These are phyloP conservation scores for Chlamydomonas reinhardtii DNA, from an alignment of 163 green algal species.

Conservation along the genomic window DNA sequence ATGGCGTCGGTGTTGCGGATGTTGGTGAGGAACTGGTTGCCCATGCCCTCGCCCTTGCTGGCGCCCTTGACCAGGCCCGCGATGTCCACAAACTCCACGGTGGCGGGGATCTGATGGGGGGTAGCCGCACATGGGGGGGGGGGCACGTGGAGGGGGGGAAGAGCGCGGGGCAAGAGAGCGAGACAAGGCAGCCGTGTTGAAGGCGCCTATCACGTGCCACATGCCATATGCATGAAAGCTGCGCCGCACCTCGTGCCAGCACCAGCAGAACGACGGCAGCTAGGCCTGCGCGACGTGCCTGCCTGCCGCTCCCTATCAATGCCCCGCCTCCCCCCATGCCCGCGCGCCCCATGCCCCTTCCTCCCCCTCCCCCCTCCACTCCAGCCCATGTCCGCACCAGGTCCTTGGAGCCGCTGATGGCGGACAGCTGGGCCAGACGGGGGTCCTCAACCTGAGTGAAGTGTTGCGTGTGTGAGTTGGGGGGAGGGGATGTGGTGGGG, in stretches of 20 bases:
- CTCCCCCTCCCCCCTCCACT: too few species aligned
- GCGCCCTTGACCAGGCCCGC: constrained; percentile 89
- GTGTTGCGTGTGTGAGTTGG: background rate
- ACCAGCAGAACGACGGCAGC: too few species aligned
- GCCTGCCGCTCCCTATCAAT: too few species aligned
- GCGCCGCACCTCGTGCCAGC: too few species aligned
- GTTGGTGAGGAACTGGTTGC: constrained; percentile 95
- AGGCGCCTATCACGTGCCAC: too few species aligned
- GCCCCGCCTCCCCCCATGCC: too few species aligned
- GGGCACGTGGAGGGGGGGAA: background rate
- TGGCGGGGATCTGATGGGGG: constrained; percentile 73
- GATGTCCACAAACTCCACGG: constrained; percentile 97
- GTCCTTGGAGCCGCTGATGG: constrained; percentile 77
- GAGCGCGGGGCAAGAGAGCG: too few species aligned
- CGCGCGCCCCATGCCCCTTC: too few species aligned
- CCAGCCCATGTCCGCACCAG: constrained; percentile 45
- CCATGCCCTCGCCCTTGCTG: constrained; percentile 89
- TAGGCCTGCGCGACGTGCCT: too few species aligned
- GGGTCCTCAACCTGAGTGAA: constrained; percentile 70
- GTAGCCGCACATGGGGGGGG: background rate
- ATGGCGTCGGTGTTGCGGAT: constrained; percentile 87
- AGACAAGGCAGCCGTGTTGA: too few species aligned
- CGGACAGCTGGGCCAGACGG: constrained; percentile 81
- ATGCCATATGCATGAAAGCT: too few species aligned
- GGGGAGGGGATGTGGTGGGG: background rate